Evolutionary conservation across 257 asterid genomes (phyloP).

Genomic region (Scutellaria barbata): DNA sequence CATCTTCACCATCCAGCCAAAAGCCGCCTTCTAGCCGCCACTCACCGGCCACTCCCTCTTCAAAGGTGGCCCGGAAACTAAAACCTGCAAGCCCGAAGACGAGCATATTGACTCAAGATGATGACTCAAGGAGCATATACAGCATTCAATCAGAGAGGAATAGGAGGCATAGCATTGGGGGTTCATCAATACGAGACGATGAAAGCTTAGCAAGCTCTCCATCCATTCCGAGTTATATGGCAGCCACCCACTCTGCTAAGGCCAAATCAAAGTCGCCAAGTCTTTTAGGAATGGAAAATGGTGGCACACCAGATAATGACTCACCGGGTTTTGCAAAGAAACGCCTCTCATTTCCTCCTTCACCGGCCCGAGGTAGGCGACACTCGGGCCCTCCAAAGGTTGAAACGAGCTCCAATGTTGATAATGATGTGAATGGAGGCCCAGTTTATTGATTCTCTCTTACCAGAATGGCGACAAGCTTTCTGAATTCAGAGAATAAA

Average conservation of each 20-base stretch:
- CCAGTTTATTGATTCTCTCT: slow-evolving; percentile 29
- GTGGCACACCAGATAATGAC: slow-evolving; percentile 50
- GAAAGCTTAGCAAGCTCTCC: slow-evolving; percentile 85
- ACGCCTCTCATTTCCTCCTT: slow-evolving; percentile 77
- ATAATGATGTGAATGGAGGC: slow-evolving; percentile 48
- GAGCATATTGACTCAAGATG: slow-evolving; percentile 59
- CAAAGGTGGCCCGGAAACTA: slow-evolving; percentile 55
- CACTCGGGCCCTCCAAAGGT: slow-evolving; percentile 68
- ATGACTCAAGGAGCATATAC: slow-evolving; percentile 62
- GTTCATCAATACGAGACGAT: slow-evolving; percentile 73
- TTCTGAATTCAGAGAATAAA: slow-evolving; percentile 12
- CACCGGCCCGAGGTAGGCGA: slow-evolving; percentile 71
- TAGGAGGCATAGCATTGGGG: slow-evolving; percentile 83
- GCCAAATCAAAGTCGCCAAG: slow-evolving; percentile 66
- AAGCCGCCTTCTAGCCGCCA: slow-evolving; percentile 40
- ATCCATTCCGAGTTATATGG: slow-evolving; percentile 84
- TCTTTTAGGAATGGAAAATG: slow-evolving; percentile 61
- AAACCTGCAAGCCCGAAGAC: slow-evolving; percentile 67
- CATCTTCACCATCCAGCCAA: slow-evolving; percentile 54
- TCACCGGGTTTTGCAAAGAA: slow-evolving; percentile 55
- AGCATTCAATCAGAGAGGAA: slow-evolving; percentile 68
- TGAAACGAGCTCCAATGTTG: slow-evolving; percentile 40
- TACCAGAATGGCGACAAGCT: slow-evolving; percentile 23
- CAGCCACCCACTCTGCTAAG: slow-evolving; percentile 77
- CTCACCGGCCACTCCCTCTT: slow-evolving; percentile 55